Evolutionary conservation across 495 filamentous ascomycete genomes (phyloP), one percentile per base, ranked within the genome.

Genomic region (Aspergillus heteromorphus): DNA sequence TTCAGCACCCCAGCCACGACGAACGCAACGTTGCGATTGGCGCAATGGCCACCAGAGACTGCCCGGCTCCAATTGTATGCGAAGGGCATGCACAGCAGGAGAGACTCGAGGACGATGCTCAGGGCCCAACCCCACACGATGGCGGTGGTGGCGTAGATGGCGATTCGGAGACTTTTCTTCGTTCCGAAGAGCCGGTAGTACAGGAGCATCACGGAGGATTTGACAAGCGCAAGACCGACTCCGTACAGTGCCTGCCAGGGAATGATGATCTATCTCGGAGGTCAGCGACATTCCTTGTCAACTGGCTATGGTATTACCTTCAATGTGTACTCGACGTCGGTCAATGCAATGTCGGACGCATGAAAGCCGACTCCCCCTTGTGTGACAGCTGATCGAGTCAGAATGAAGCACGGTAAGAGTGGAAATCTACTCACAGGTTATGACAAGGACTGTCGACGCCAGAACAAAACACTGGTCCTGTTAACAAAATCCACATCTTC

Each of bases 21-120:
- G 48, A 75, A 81, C 4, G 79, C 68, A 6, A 74, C 57, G 23
- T 72, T 68, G 13, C 68, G 73, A 58, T 80, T 67, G 36, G 80
- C 72, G 51, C 80, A 84, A 27, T 60, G 61, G 4, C 79, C 79
- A 0, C 61, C 63, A 4, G 45, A 56, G 25, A 78, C 52, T 5
- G 64, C 65, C 0, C 57, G 57, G 40, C 79, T 60, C 77, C 75
- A 82, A 59, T 79, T 77, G 56, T 71, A 77, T 7, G 68, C 56
- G 20, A 82, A 63, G 1, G 80, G 79, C 0, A 64, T 65, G 59
- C 80, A 83, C 10, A 61, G 16, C 1, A 61, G 34, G 16, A 59
- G 56, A 1, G 52, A 41, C 16, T 57, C 54, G 14, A 59, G 49
- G 23, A 61, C 25, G 10, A 57, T 51, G 17, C 51, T 57, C 29